phyloP scores from a whole-genome alignment of 495 filamentous ascomycete species.

The Trichoderma parareesei region DNA sequence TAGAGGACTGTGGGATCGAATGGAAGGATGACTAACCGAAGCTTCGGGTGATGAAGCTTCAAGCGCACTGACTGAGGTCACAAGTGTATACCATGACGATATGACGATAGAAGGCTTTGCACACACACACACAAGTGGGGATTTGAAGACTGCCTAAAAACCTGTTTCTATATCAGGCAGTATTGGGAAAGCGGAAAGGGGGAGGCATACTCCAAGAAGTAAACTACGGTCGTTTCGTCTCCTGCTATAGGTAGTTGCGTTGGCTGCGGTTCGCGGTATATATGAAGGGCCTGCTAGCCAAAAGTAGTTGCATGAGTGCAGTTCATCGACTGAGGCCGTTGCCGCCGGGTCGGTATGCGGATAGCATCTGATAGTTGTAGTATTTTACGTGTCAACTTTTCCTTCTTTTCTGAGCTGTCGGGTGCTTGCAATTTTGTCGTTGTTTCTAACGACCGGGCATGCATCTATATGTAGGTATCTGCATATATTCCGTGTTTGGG shows the following conservation, averaged over 20 bases:
- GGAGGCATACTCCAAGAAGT: no score
- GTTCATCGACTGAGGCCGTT: background rate
- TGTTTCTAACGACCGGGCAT: no score
- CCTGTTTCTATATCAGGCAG: background rate
- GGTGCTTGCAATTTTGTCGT: no score
- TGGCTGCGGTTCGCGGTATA: background rate
- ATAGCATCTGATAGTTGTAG: background rate
- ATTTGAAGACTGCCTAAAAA: background rate
- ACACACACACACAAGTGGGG: background rate
- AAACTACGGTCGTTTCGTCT: background rate
- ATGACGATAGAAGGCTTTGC: conserved; percentile 5
- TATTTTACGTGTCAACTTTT: no score
- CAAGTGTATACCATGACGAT: background rate
- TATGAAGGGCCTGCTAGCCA: background rate
- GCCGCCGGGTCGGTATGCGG: background rate
- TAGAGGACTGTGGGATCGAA: background rate
- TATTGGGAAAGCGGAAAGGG: background rate
- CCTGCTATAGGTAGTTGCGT: background rate
- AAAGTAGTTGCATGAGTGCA: background rate
- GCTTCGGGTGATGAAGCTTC: background rate
- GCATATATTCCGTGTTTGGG: no score
- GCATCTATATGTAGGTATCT: no score
- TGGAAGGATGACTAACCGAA: background rate
- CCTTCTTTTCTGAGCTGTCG: no score
- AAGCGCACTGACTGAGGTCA: background rate